phyloP scores from a whole-genome alignment of 805 yeast species.

The Zygotorulaspora sp. region DNA sequence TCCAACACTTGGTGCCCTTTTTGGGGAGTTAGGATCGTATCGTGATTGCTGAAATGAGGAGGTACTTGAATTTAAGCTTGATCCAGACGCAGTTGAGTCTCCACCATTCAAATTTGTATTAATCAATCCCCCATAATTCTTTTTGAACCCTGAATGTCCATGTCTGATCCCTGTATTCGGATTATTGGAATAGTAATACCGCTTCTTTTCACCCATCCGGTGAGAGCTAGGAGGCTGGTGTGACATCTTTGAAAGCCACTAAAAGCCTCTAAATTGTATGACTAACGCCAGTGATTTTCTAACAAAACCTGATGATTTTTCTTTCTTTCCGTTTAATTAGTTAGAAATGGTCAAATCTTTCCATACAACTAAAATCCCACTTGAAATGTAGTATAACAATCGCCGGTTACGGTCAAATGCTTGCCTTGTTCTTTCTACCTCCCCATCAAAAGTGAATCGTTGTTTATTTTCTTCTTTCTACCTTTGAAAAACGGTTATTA shows the following conservation, averaged over 20 bases:
- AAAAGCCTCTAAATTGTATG: not conserved
- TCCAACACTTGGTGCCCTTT: conserved; percentile 15
- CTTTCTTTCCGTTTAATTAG: too few relatives aligned
- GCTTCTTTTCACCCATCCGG: conserved; percentile 27
- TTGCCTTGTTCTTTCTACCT: too few relatives aligned
- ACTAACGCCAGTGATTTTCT: not conserved
- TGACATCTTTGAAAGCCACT: conserved; percentile 9
- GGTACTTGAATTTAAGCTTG: not conserved
- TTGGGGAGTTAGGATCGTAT: conserved; percentile 27
- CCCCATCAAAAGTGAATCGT: not conserved
- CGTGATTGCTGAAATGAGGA: conserved; percentile 23
- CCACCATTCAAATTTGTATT: conserved; percentile 4
- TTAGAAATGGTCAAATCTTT: too few relatives aligned
- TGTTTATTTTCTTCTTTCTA: not conserved
- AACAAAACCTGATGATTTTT: not conserved
- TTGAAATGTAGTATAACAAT: too few relatives aligned
- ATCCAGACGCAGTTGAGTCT: not conserved
- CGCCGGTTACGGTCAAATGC: too few relatives aligned
- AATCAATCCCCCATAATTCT: conserved; percentile 9
- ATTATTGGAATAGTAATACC: conserved; percentile 29
- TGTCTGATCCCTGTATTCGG: conserved; percentile 24
- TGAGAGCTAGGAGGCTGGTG: conserved; percentile 13
- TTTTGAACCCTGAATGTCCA: conserved; percentile 15
- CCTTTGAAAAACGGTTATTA: not conserved
- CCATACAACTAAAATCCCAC: too few relatives aligned